Percentiles rank a stretch among this genome's conserved stretches.
phyloP scores from a whole-genome alignment of 441 rosid genomes.

The Rhodomyrtus psidioides region DNA sequence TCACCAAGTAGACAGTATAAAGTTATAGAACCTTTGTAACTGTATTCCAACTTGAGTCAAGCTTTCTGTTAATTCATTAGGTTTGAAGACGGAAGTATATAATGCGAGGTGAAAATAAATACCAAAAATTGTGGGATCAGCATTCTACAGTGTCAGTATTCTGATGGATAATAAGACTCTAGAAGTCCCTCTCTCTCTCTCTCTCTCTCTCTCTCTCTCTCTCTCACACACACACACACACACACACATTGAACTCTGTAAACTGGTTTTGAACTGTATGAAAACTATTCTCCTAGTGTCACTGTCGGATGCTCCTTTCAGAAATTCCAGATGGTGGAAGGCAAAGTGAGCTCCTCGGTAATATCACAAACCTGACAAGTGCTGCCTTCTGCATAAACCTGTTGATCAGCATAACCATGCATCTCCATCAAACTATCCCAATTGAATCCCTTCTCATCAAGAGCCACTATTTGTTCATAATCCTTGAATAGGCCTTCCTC shows the following conservation, averaged over 20 bases:
- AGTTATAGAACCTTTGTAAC: not conserved
- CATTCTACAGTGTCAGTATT: not conserved
- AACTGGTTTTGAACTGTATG: not conserved
- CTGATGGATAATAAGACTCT: not conserved
- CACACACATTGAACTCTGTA: not conserved
- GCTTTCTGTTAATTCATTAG: not conserved
- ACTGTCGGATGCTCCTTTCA: conserved; percentile 7
- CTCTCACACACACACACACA: too few relatives aligned
- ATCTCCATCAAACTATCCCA: conserved; percentile 74
- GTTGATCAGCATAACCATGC: conserved; percentile 31
- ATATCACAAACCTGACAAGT: conserved; percentile 36
- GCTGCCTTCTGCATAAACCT: conserved; percentile 18
- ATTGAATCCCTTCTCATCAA: conserved; percentile 42
- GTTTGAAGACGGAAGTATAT: not conserved
- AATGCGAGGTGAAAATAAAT: not conserved
- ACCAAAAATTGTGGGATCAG: not conserved
- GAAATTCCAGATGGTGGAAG: conserved; percentile 70
- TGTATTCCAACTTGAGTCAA: not conserved
- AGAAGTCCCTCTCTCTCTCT: not conserved
- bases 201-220: not conserved
- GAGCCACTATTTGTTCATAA: conserved; percentile 22
- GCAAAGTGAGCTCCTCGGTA: conserved; percentile 46
- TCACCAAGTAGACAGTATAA: not conserved
- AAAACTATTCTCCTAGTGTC: not conserved
- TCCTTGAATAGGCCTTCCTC: conserved; percentile 33